Conservation (phyloP, 805 yeast genomes). For the Barnettozyma botsteinii region DNA sequence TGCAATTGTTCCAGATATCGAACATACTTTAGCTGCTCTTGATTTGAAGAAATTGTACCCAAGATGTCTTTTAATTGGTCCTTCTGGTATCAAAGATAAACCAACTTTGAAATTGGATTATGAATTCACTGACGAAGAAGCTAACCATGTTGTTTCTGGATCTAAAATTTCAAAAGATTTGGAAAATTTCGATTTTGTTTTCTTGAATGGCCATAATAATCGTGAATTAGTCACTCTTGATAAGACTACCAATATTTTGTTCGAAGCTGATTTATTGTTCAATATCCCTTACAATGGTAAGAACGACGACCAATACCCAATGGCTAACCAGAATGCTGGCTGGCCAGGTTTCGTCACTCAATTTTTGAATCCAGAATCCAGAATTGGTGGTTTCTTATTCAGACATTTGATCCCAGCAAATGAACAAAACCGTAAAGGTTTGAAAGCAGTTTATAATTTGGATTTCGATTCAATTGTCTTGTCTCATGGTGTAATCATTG, state of each 20-base stretch:
- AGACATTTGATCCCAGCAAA: conserved; percentile 21
- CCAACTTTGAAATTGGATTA: conserved; percentile 36
- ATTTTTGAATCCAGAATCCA: conserved; percentile 36
- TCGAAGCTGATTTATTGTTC: conserved; percentile 58
- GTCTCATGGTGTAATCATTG: conserved; percentile 58
- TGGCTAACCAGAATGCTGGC: conserved; percentile 40
- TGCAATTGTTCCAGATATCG: conserved; percentile 56
- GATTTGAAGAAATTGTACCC: conserved; percentile 49
- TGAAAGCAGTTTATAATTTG: conserved; percentile 29
- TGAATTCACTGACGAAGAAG: conserved; percentile 28
- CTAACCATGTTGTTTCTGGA: conserved; percentile 32
- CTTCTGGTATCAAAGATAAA: conserved; percentile 33
- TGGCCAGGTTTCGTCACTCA: conserved; percentile 34
- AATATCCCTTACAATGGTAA: conserved; percentile 46
- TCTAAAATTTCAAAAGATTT: conserved; percentile 36
- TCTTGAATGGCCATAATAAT: conserved; percentile 49
- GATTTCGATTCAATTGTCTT: conserved; percentile 45
- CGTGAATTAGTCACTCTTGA: conserved; percentile 52
- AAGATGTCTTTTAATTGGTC: conserved; percentile 46
- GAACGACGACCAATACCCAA: conserved; percentile 45
- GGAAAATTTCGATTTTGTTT: conserved; percentile 48
- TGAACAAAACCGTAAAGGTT: conserved; percentile 13
- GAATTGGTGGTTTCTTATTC: conserved; percentile 31
- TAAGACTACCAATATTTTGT: conserved; percentile 40
- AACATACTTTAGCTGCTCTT: conserved; percentile 59